Conservation (phyloP, 768 basidiomycete genomes). For the Chiua virens region DNA sequence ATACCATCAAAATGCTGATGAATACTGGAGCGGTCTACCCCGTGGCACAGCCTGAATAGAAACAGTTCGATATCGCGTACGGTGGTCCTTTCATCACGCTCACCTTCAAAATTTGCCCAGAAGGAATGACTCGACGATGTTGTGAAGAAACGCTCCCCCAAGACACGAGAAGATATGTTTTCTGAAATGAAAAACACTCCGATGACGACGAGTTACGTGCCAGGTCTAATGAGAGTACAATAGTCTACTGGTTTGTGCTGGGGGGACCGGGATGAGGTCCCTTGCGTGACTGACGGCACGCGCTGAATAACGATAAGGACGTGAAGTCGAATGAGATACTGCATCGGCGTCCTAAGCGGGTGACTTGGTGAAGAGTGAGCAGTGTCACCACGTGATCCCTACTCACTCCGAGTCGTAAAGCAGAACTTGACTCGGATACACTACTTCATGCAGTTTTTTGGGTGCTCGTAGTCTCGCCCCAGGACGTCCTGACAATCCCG, state of each 20-base stretch:
- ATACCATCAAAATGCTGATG: constrained; percentile 1
- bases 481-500: no score
- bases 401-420: neutral
- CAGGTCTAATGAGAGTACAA: neutral
- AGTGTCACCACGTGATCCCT: constrained; percentile 3
- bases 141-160: constrained; percentile 34
- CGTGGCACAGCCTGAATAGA: neutral
- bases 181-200: neutral
- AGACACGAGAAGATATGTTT: neutral
- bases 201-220: neutral
- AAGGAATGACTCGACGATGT: neutral
- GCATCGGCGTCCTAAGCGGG: neutral
- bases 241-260: neutral
- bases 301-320: neutral
- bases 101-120: constrained; percentile 1
- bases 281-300: neutral
- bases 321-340: neutral
- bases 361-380: constrained; percentile 5
- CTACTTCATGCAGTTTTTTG: constrained; percentile 22
- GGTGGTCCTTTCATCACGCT: neutral
- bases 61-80: neutral
- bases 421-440: no score
- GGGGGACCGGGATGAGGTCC: neutral
- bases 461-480: constrained; percentile 1
- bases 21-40: neutral